phyloP scores from a whole-genome alignment of 352 stramenopile genomes.

The Phytophthora vignae region DNA sequence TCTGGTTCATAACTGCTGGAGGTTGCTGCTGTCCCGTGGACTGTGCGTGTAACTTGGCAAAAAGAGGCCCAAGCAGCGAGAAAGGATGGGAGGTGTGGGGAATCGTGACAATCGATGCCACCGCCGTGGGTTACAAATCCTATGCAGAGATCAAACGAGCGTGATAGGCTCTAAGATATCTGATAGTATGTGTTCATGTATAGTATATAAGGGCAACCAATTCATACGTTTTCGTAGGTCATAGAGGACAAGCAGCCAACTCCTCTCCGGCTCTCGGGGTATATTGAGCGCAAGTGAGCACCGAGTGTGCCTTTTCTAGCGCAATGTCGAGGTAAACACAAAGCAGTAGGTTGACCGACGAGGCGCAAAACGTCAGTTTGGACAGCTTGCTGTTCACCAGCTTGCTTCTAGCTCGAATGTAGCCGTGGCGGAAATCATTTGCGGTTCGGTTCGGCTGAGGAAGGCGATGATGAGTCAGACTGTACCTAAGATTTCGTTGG shows the following conservation, averaged over 20 bases:
- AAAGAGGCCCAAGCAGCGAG: constrained; percentile 28
- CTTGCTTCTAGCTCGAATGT: no score
- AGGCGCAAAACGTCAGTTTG: not conserved
- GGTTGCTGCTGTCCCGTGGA: not conserved
- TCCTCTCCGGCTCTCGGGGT: constrained; percentile 15
- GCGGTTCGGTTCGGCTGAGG: no score
- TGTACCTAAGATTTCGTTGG: no score
- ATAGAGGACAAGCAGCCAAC: constrained; percentile 19
- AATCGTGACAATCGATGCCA: not conserved
- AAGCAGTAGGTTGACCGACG: not conserved
- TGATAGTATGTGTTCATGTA: no score
- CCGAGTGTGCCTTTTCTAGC: not conserved
- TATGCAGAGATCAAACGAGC: no score
- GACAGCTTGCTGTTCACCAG: no score
- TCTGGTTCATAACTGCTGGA: constrained; percentile 43
- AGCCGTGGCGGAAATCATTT: no score
- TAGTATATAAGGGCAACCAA: no score
- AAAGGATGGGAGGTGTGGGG: not conserved
- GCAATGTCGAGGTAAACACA: constrained; percentile 2
- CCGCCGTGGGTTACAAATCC: no score
- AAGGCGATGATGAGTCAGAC: no score
- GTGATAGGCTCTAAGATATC: no score
- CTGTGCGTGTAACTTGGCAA: constrained; percentile 15
- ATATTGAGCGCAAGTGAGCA: not conserved
- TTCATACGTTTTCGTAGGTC: not conserved